Conservation (phyloP, 805 yeast genomes). For the Pichia insulana region DNA sequence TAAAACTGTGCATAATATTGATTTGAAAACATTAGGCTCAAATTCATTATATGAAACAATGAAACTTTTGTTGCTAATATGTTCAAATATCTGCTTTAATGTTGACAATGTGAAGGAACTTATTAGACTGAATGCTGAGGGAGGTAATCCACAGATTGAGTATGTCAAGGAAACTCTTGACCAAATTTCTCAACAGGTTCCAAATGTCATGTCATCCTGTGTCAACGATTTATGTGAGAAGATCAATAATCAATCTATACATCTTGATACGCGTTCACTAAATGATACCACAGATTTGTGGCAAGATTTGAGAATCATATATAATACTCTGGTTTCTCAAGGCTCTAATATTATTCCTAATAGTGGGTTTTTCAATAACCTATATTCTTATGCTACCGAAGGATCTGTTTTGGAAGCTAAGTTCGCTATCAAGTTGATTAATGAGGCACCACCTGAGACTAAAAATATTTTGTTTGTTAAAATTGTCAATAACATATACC, state of each 20-base stretch:
- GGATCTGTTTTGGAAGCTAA: conserved; percentile 58
- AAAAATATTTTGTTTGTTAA: conserved; percentile 33
- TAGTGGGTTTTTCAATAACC: conserved; percentile 32
- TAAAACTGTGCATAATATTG: conserved; percentile 31
- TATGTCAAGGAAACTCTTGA: conserved; percentile 48
- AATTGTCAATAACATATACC: conserved; percentile 38
- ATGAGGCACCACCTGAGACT: conserved; percentile 31
- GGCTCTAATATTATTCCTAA: conserved; percentile 28
- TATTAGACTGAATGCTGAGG: conserved; percentile 36
- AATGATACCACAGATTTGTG: conserved; percentile 14
- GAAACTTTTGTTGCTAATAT: conserved; percentile 51
- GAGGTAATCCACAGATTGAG: conserved; percentile 18
- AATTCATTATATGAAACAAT: conserved; percentile 45
- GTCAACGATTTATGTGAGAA: conserved; percentile 37
- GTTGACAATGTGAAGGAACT: conserved; percentile 51
- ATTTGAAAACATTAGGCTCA: conserved; percentile 30
- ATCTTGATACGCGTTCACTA: too few relatives aligned
- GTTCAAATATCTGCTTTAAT: conserved; percentile 55
- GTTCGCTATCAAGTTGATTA: conserved; percentile 52
- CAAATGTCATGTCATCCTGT: conserved; percentile 57
- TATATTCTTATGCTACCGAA: conserved; percentile 37
- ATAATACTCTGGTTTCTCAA: conserved; percentile 39
- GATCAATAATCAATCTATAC: neutral
- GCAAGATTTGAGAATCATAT: conserved; percentile 48
- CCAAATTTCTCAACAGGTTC: conserved; percentile 49